Evolutionary conservation across 2,329 filamentous ascomycete genomes (phyloP), one percentile per base, ranked within the genome.

Genomic region (Fusarium aywerte): DNA sequence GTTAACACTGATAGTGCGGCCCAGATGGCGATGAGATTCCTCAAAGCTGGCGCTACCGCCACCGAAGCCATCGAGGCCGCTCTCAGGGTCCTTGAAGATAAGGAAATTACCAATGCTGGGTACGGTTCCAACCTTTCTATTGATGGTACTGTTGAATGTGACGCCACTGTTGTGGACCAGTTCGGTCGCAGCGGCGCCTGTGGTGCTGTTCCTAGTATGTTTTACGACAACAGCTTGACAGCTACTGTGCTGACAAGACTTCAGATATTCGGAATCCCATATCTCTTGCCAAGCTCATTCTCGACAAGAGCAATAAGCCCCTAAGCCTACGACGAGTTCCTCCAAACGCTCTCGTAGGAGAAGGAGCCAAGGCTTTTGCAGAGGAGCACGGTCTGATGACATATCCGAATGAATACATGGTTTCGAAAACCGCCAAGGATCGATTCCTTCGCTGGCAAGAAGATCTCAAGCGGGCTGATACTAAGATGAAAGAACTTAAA

Each of bases 61-160:
- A 84, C 95, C 5, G 93, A 98, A 75, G 96, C 94, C 16, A 91
- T 97, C 21, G 96, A 97, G 78, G 90, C 91, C 49, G 93, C 96
- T 29, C 89, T 99, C 73, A 92, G 90, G 70, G 84, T 92, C 20
- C 87, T 99, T 18, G 96, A 99, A 79, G 92, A 99, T 76, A 90
- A 91, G 58, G 93, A 97, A 73, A 96, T 99, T 69, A 99, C 96
- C 33, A 99, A 99, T 77, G 92, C 95, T 35, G 96, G 96, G 1
- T 98, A 92, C 76, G 96, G 96, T 44, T 99, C 96, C 79, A 99
- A 99, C 73, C 82, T 99, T 23, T 90, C 92, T 42, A 92, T 97
- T 65, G 91, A 97, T 70, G 96, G 96, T 2, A 87, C 89, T 2
- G 96, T 98, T 13, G 96, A 99, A 77, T 96, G 94, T 71, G 96